Conservation (phyloP, 352 stramenopile genomes). For the Pythium brachiatum region DNA sequence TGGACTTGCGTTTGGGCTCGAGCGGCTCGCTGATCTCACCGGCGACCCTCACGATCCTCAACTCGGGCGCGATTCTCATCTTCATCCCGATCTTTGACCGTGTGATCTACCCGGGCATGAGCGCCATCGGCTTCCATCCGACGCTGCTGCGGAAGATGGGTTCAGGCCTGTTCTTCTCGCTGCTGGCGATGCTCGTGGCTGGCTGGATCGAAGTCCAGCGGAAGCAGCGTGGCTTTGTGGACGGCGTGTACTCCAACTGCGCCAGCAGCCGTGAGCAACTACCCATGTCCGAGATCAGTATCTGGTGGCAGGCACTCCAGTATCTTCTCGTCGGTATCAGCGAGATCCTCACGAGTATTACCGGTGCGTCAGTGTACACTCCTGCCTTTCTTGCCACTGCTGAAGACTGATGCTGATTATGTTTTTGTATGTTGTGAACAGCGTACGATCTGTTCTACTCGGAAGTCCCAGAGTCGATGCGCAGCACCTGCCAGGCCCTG, state of each 20-base stretch:
- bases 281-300: constrained; percentile 77
- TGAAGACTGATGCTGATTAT: neutral
- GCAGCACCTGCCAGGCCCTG: constrained; percentile 86
- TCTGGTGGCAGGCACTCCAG: constrained; percentile 90
- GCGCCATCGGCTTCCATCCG: constrained; percentile 57
- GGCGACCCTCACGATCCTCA: constrained; percentile 84
- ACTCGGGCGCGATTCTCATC: constrained; percentile 87
- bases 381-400: neutral
- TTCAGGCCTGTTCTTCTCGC: constrained; percentile 74
- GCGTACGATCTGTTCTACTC: constrained; percentile 91
- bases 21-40: constrained; percentile 68
- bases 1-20: constrained; percentile 77
- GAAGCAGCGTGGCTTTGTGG: constrained; percentile 49
- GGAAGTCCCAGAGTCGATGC: constrained; percentile 89
- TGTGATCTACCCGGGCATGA: constrained; percentile 76
- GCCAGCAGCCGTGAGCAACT: constrained; percentile 56
- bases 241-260: constrained; percentile 65
- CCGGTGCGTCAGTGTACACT: constrained; percentile 44
- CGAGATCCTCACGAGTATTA: constrained; percentile 92
- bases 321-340: constrained; percentile 86
- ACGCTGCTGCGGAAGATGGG: constrained; percentile 89
- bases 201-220: constrained; percentile 72
- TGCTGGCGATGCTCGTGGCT: constrained; percentile 71
- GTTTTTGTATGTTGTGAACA: constrained; percentile 15
- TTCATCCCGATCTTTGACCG: constrained; percentile 90